Evolutionary conservation across 164 flowering plant genomes (phyloP), one percentile per base, ranked within the genome.

Genomic region (Nymphaea colorata): DNA sequence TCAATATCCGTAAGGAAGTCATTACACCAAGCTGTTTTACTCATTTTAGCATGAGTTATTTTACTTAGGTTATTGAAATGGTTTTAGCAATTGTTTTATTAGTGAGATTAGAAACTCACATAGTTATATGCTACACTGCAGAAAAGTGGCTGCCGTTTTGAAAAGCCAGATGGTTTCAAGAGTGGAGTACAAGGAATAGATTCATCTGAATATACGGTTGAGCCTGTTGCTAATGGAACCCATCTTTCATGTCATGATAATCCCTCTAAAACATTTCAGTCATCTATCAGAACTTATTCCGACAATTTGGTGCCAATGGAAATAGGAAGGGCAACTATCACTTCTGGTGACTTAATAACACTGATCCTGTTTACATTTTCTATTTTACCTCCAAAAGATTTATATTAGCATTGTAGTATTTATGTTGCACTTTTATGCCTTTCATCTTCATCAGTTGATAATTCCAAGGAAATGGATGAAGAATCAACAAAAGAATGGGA

Each of bases 401-500:
- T 15, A 25, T 25, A 25, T 51, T 10, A 51, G 14, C 0, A 51
- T 15, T 51, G 57, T 51, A 51, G 8, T 51, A 15, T 51, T 51
- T 15, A 51, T 51, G 57, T 51, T 8, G 3, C 8, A 3, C 18
- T 43, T 25, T 51, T 18, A 14, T 45, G n/a, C n/a, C 12, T 14
- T 12, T 15, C 4, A 16, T 6, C 36, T 68, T 69, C 74, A 73
- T 73, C 79, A 84, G 92, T 89, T 71, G 96, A 90, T 36, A 73
- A 65, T 80, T 76, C 89, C 61, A 79, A 75, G 70, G 98, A 84
- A 72, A 82, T 84, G 63, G 96, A 89, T 73, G 99, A 90, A 73
- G 98, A 86, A 80, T 91, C 79, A 36, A 88, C 86, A 55, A 90
- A 92, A 72, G 99, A 92, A 79, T 92, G 96, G 99, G 98, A 92